phyloP scores from a whole-genome alignment of 768 basidiomycete species.

The Termitomyces sp. region DNA sequence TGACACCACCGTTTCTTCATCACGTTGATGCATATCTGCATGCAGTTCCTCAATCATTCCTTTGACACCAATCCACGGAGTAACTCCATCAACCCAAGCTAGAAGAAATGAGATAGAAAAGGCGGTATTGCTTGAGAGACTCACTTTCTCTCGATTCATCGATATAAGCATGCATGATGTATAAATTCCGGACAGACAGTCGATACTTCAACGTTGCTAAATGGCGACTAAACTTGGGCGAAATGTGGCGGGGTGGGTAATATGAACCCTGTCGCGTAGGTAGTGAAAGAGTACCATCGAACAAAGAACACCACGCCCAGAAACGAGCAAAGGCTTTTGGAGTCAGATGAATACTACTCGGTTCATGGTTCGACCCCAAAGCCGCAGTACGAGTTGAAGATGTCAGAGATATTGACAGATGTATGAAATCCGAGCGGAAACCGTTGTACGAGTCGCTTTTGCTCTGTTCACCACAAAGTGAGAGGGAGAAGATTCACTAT shows the following conservation, averaged over 20 bases:
- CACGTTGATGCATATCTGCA: constrained; percentile 89
- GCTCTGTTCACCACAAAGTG: constrained; percentile 24
- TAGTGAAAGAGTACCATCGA: constrained; percentile 71
- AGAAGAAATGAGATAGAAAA: constrained; percentile 3
- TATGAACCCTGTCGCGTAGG: constrained; percentile 87
- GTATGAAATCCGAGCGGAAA: constrained; percentile 92
- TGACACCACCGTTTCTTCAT: constrained; percentile 66
- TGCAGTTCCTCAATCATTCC: constrained; percentile 75
- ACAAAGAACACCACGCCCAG: constrained; percentile 88
- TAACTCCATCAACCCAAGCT: constrained; percentile 78
- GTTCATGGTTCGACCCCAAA: constrained; percentile 18
- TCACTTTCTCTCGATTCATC: constrained; percentile 68
- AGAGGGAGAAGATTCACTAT: not conserved
- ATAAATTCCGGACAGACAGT: constrained; percentile 69
- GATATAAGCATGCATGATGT: constrained; percentile 82
- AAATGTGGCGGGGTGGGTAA: constrained; percentile 64
- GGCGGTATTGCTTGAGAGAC: constrained; percentile 9
- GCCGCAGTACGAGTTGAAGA: constrained; percentile 43
- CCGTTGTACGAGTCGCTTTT: constrained; percentile 73
- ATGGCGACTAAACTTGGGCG: constrained; percentile 85
- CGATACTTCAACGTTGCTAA: constrained; percentile 91
- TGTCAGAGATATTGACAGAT: constrained; percentile 81
- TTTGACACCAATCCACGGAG: constrained; percentile 82
- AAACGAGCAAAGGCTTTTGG: constrained; percentile 86
- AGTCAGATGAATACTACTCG: constrained; percentile 80